Conservation (phyloP, 495 filamentous ascomycete genomes). For the Talaromyces ruber region DNA sequence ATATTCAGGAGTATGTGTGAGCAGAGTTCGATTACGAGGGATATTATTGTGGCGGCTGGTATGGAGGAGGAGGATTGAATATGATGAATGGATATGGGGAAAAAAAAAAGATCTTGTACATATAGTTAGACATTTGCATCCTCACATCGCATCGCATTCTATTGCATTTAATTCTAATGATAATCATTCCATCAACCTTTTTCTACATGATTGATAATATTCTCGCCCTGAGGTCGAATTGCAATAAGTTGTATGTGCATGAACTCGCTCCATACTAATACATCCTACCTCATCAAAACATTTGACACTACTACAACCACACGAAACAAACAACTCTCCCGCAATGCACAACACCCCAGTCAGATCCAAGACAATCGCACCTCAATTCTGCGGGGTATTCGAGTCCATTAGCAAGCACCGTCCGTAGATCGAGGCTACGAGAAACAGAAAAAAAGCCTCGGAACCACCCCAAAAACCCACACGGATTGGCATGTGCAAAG, state of each 20-base stretch:
- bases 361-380: neutral
- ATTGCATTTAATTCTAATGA: neutral
- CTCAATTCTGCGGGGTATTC: neutral
- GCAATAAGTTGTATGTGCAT: too few relatives aligned
- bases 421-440: neutral
- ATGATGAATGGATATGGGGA: neutral
- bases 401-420: neutral
- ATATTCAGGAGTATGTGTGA: slow-evolving; percentile 15
- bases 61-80: neutral
- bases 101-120: neutral
- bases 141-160: neutral
- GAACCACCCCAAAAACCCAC: neutral
- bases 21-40: slow-evolving; percentile 6
- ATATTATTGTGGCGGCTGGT: neutral
- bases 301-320: too few relatives aligned
- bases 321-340: neutral
- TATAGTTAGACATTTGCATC: neutral
- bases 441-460: neutral
- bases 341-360: neutral
- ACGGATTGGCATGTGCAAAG: neutral
- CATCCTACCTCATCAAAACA: neutral
- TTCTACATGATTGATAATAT: too few relatives aligned
- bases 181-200: neutral
- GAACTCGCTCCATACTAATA: too few relatives aligned
- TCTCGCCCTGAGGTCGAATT: too few relatives aligned